Evolutionary conservation across 176 grass and related monocot genomes (phyloP).

Genomic region (Bothriochloa decipiens): DNA sequence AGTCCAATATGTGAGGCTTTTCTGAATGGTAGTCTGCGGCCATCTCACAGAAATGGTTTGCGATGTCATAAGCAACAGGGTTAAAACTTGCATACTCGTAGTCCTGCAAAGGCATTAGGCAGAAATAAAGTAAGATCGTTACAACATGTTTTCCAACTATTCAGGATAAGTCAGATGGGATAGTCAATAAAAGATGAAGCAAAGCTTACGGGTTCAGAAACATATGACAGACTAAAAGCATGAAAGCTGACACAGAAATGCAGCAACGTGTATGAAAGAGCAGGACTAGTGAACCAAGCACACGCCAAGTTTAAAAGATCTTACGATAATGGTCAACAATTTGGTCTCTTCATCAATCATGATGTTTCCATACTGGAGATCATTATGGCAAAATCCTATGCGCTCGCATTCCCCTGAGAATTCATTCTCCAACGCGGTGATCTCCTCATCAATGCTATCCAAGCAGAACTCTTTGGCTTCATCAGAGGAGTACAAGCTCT

Average conservation of each 20-base stretch:
- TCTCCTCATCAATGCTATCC: slow-evolving; percentile 69
- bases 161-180: background rate
- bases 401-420: slow-evolving; percentile 47
- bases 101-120: slow-evolving; percentile 49
- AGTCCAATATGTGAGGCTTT: slow-evolving; percentile 84
- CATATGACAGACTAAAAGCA: slow-evolving; percentile 5
- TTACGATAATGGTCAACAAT: slow-evolving; percentile 83
- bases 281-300: background rate
- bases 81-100: slow-evolving; percentile 98
- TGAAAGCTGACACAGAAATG: background rate
- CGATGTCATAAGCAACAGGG: slow-evolving; percentile 79
- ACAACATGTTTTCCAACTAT: background rate
- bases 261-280: background rate
- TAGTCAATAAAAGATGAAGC: slow-evolving; percentile 5
- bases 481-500: slow-evolving; percentile 56
- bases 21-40: slow-evolving; percentile 88
- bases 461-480: slow-evolving; percentile 66
- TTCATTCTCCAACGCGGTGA: slow-evolving; percentile 61
- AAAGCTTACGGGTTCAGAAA: slow-evolving; percentile 24
- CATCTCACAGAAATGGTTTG: slow-evolving; percentile 99
- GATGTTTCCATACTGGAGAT: slow-evolving; percentile 96
- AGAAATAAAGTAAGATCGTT: background rate
- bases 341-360: slow-evolving; percentile 93
- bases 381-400: slow-evolving; percentile 90
- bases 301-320: slow-evolving; percentile 23